Evolutionary conservation across 2,329 filamentous ascomycete genomes (phyloP).

Genomic region (Coniochaeta ligniaria): DNA sequence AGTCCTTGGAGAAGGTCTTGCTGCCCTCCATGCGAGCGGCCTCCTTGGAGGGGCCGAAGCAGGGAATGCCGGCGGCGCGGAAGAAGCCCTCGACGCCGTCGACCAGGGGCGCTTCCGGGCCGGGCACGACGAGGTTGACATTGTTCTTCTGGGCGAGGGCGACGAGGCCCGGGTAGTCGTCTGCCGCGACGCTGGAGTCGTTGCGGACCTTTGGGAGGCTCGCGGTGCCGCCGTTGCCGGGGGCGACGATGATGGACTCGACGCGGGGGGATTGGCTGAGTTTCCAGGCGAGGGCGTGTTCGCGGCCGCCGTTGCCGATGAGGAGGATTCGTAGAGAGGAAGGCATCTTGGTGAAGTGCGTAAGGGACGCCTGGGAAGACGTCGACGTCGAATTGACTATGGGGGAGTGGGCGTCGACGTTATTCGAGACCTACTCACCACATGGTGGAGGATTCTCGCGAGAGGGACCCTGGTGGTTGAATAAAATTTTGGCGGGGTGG

Average conservation of each 20-base stretch:
- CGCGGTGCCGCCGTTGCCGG: slow-evolving; percentile 84
- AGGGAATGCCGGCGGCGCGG: slow-evolving; percentile 62
- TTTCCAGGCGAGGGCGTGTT: slow-evolving; percentile 94
- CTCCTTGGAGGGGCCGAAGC: slow-evolving; percentile 78
- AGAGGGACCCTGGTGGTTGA: slow-evolving; percentile 1
- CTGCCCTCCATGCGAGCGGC: slow-evolving; percentile 91
- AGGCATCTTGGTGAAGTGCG: slow-evolving; percentile 7
- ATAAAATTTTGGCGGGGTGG: slow-evolving; percentile 8
- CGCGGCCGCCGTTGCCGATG: slow-evolving; percentile 87
- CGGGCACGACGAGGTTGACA: slow-evolving; percentile 79
- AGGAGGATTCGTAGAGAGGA: slow-evolving; percentile 64
- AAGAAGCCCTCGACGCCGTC: slow-evolving; percentile 85
- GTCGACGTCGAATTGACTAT: not conserved
- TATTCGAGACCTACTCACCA: not conserved
- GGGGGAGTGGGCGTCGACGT: not conserved
- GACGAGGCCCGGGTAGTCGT: slow-evolving; percentile 74
- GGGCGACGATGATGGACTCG: slow-evolving; percentile 63
- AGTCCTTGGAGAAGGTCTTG: slow-evolving; percentile 96
- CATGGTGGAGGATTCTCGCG: not conserved
- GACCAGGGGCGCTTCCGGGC: slow-evolving; percentile 89
- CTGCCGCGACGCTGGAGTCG: slow-evolving; percentile 57
- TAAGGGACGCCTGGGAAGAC: not conserved
- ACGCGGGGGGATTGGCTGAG: slow-evolving; percentile 75
- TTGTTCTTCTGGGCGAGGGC: slow-evolving; percentile 64
- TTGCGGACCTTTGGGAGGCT: slow-evolving; percentile 66